Base-by-base conservation (phyloP, 2,329 filamentous ascomycete species). In the Calonectria multiphialidica region DNA sequence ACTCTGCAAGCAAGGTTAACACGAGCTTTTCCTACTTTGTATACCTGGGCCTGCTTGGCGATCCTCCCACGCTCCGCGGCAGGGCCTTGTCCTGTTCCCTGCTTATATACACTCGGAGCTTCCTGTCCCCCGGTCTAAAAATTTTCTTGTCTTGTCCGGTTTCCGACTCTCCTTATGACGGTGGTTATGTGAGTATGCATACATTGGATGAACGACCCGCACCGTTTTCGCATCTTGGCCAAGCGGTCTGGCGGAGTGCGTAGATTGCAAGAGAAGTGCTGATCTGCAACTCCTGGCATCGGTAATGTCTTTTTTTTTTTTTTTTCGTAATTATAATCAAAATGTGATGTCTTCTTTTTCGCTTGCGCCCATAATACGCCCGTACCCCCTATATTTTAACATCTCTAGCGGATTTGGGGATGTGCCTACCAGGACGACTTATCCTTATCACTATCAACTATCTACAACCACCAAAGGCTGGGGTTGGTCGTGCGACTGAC, bases 11-110 rank as follows among this genome's bases (percentile, higher is more conserved):
- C 66, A 63, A 53, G 66, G 66, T 63, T 68, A 63, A 68, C 66
- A 68, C 57, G 57, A 68, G 57, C 57, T 62, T 62, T 68, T 50
- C 66, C 55, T 62, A 16, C 33, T 35, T 45, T 37, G 66, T 63
- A 37, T 53, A 25, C 25, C 45, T 28, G 45, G 66, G 42, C 37
- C 25, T 15, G 37, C 33, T 33, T n/a, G 37, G 35, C 28, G 45
- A 63, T 63, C 66, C 28, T 57, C 25, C 37, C 18, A 25, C 37
- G 30, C 63, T 16, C 35, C 18, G 23, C 25, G 10, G 16, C 40
- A 21, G 55, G 25, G 35, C 49, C 37, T 66, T 37, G 37, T 23
- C 35, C 45, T 23, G 12, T 47, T 30, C 44, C 55, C 37, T 62
- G 44, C 10, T 42, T 37, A 12, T 37, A 16, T 40, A 40, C 53